These are phyloP conservation scores for Suillus occidentalis DNA, from an alignment of 768 basidiomycete species.

Conservation along the genomic window DNA sequence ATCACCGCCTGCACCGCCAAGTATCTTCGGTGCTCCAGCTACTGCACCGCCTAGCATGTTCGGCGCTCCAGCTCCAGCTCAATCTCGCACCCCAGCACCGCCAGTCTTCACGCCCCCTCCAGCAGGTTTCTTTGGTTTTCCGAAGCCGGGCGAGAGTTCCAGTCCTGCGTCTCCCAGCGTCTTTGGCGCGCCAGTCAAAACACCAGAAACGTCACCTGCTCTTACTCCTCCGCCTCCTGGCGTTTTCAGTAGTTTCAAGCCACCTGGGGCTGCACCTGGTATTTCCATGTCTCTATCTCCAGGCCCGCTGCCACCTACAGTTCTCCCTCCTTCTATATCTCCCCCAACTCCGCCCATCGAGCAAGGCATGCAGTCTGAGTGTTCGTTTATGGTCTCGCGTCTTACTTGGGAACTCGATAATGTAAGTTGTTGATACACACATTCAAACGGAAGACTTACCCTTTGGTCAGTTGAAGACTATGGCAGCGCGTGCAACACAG, in stretches of 20 bases:
- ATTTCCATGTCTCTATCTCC: slow-evolving; percentile 9
- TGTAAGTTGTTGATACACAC: slow-evolving; percentile 40
- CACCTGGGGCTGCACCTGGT: slow-evolving; percentile 1
- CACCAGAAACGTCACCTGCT: slow-evolving; percentile 8
- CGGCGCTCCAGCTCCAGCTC: not conserved
- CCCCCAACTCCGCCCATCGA: slow-evolving; percentile 35
- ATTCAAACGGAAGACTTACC: not conserved
- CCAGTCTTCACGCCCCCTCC: not conserved
- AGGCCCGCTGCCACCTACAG: not conserved
- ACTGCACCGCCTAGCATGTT: not conserved
- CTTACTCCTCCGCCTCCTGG: slow-evolving; percentile 16
- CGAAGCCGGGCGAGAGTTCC: slow-evolving; percentile 3
- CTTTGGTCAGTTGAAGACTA: slow-evolving; percentile 40
- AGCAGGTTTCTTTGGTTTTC: not conserved
- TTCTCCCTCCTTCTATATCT: slow-evolving; percentile 9
- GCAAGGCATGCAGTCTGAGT: slow-evolving; percentile 71
- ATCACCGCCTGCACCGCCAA: slow-evolving; percentile 9
- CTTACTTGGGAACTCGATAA: slow-evolving; percentile 55
- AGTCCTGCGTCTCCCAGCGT: slow-evolving; percentile 8
- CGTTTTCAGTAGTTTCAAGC: slow-evolving; percentile 9
- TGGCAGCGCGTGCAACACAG: slow-evolving; percentile 39
- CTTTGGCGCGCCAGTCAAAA: slow-evolving; percentile 10
- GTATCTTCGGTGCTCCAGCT: slow-evolving; percentile 11
- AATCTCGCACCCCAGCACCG: not conserved
- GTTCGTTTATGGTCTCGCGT: slow-evolving; percentile 44